Conservation (phyloP, 2,329 filamentous ascomycete genomes). For the Penicillium sp. region DNA sequence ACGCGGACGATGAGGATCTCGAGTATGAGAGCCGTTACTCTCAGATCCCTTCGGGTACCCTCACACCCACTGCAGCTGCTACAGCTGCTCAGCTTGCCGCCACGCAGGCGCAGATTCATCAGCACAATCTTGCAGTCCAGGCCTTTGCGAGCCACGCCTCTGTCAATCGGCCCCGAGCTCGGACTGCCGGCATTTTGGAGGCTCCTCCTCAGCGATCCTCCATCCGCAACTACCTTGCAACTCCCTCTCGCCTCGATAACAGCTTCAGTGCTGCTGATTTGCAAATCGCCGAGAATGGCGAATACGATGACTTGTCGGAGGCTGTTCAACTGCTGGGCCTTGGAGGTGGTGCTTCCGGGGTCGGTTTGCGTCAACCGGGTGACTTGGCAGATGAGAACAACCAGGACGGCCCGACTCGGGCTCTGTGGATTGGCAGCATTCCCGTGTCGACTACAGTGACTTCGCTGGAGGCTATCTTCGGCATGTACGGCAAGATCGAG, state of each 20-base stretch:
- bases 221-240: slow-evolving; percentile 72
- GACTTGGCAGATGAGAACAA: slow-evolving; percentile 74
- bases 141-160: slow-evolving; percentile 84
- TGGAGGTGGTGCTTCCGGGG: slow-evolving; percentile 43
- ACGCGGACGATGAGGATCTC: slow-evolving; percentile 83
- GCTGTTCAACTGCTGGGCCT: slow-evolving; percentile 80
- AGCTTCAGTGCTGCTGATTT: slow-evolving; percentile 74
- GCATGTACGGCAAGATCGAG: slow-evolving; percentile 83
- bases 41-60: slow-evolving; percentile 56
- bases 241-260: slow-evolving; percentile 71
- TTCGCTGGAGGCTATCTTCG: slow-evolving; percentile 92
- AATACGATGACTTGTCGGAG: slow-evolving; percentile 76
- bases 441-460: slow-evolving; percentile 95
- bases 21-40: slow-evolving; percentile 64
- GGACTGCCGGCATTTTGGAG: slow-evolving; percentile 89
- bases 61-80: slow-evolving; percentile 58
- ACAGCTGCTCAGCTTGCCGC: slow-evolving; percentile 58
- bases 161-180: slow-evolving; percentile 77
- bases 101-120: slow-evolving; percentile 70
- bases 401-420: slow-evolving; percentile 85
- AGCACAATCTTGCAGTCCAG: slow-evolving; percentile 90
- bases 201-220: slow-evolving; percentile 64
- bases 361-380: slow-evolving; percentile 61
- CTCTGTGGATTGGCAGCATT: slow-evolving; percentile 95
- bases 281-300: slow-evolving; percentile 68